Evolutionary conservation across 306 rosid species (phyloP), one percentile per base, ranked within the genome.

Genomic region (Glycine latifolia): DNA sequence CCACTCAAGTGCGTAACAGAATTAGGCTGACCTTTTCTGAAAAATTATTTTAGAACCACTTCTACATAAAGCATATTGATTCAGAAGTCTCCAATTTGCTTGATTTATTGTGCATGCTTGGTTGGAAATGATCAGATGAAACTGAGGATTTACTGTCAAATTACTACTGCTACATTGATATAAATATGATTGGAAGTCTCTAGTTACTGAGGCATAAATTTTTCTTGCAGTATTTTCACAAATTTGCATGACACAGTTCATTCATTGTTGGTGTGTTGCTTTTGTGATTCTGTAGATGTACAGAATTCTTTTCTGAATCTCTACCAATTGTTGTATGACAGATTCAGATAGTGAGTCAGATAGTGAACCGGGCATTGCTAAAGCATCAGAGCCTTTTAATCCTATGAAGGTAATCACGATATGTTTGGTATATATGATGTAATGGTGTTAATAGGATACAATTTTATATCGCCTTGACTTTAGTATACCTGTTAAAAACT

Each of bases 281-380:
- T 7, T 56, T 56, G 16, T 56, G 31, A 56, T 56, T 6, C 9
- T n/a, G 31, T 55, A 55, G 68, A 37, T 44, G n/a, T 75, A n/a
- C 67, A 3, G 39, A 3, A n/a, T 77, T 62, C 56, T 77, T 20
- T 49, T 82, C 73, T 78, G 39, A 78, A 48, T 48, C 16, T 76
- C 37, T 58, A 48, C 48, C 71, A 78, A 47, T 15, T 48, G 49
- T 63, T 39, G 47, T 73, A 69, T 76, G 82, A 53, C 89, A 92
- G 95, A 91, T 86, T 89, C 97, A 37, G 91, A 70, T 80, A 84
- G 90, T 79, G 84, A 91, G 10, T 83, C 94, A n/a, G 89, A 81
- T 55, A 91, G 97, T 88, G 97, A 89, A 52, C 74, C 87, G 15
- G 88, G 87, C 78, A 87, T 85, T 41, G 84, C 80, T 58, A 89